Conservation (phyloP, 495 filamentous ascomycete species). For the Apiosordaria backusii region DNA sequence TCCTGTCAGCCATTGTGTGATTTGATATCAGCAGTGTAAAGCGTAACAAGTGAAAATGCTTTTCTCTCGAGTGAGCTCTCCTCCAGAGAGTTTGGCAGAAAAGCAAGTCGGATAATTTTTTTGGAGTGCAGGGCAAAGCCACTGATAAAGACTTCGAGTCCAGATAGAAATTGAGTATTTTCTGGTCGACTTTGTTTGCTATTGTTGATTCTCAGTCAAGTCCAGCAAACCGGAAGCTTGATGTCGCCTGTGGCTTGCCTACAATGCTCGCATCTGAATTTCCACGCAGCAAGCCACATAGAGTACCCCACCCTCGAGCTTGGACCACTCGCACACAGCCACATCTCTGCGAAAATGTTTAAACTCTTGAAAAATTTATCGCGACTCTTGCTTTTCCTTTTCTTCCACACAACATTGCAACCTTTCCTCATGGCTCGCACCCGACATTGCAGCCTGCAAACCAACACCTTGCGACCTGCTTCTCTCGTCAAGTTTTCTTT, state of each 20-base stretch:
- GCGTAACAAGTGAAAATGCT: neutral
- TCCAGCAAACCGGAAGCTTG: neutral
- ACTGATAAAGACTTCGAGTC: neutral
- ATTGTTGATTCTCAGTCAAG: neutral
- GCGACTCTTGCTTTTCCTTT: constrained; percentile 7
- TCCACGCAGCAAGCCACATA: neutral
- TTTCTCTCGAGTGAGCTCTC: neutral
- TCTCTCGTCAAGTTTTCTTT: neutral
- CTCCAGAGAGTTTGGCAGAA: neutral
- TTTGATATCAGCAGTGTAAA: neutral
- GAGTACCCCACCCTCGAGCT: neutral
- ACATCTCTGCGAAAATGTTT: constrained; percentile 3
- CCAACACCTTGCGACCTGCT: neutral
- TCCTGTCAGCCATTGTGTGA: constrained; percentile 70
- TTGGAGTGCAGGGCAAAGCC: neutral
- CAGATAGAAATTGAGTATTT: neutral
- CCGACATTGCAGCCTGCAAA: neutral
- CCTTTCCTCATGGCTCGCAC: neutral
- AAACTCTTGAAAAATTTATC: constrained; percentile 19
- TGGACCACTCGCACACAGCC: constrained; percentile 9
- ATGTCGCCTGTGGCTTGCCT: neutral
- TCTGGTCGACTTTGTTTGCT: neutral
- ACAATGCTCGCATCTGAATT: neutral
- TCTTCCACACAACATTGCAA: constrained; percentile 4
- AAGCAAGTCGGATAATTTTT: neutral